These are phyloP conservation scores for Rossbeevera mucosa DNA, from an alignment of 768 basidiomycete species.

Conservation along the genomic window DNA sequence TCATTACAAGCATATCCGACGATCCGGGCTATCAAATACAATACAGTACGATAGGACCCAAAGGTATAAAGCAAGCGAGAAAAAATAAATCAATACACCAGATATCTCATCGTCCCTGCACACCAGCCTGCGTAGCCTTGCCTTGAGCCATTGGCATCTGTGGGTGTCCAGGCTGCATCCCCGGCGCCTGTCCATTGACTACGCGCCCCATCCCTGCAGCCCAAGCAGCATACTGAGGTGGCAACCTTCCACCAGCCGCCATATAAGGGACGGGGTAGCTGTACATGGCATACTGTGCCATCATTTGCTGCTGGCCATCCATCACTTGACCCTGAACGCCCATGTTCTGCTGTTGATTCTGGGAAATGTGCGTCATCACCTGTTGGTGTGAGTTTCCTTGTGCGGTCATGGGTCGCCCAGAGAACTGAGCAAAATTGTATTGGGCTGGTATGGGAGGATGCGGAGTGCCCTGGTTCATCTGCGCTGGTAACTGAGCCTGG, in stretches of 20 bases:
- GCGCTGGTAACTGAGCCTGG: conserved; percentile 23
- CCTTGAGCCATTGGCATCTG: conserved; percentile 31
- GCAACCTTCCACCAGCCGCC: conserved; percentile 14
- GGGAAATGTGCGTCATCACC: conserved; percentile 21
- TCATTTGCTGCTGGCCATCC: conserved; percentile 28
- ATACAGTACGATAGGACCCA: conserved; percentile 6
- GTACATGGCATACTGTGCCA: conserved; percentile 30
- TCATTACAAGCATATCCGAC: background rate
- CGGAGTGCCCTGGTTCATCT: conserved; percentile 23
- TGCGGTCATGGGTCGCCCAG: conserved; percentile 25
- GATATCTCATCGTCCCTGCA: conserved; percentile 31
- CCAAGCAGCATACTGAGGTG: conserved; percentile 25
- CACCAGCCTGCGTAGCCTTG: conserved; percentile 31
- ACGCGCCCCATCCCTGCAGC: conserved; percentile 16
- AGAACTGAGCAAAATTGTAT: conserved; percentile 34
- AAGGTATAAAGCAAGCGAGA: conserved; percentile 5
- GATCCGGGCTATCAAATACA: conserved; percentile 4
- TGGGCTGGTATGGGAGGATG: conserved; percentile 25
- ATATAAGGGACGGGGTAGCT: conserved; percentile 22
- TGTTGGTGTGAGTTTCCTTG: conserved; percentile 27
- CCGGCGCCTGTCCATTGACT: conserved; percentile 25
- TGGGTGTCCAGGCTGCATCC: conserved; percentile 27
- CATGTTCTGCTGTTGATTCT: conserved; percentile 28
- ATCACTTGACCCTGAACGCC: conserved; percentile 19
- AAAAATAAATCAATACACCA: conserved; percentile 6